Percentiles rank a stretch among this genome's conserved stretches.
Conservation (phyloP, 2,329 filamentous ascomycete species). For the Thermoascus crustaceus region DNA sequence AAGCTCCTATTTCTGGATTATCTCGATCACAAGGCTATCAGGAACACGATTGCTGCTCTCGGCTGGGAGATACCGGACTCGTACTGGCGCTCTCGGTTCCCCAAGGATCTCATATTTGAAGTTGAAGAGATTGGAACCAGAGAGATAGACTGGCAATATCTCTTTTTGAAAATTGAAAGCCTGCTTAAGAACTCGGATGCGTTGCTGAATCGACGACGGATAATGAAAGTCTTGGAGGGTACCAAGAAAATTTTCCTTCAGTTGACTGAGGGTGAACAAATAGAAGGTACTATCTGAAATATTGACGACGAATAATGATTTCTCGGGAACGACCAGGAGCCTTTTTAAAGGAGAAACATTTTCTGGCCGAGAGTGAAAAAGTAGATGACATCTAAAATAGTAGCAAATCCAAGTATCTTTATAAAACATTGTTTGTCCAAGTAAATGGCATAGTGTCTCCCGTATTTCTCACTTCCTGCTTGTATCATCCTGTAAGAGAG, state of each 20-base stretch:
- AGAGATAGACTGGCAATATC: conserved; percentile 1
- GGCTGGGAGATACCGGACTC: not conserved
- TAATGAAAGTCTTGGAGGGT: conserved; percentile 2
- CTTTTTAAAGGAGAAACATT: too few relatives aligned
- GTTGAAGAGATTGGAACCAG: not conserved
- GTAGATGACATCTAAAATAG: too few relatives aligned
- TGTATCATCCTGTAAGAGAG: too few relatives aligned
- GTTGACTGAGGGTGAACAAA: too few relatives aligned
- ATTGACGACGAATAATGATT: too few relatives aligned
- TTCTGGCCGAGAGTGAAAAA: too few relatives aligned
- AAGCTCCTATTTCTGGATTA: not conserved
- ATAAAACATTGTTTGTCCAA: too few relatives aligned
- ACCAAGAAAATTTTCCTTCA: not conserved
- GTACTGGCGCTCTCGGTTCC: conserved; percentile 4
- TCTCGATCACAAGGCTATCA: not conserved
- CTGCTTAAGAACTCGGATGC: not conserved
- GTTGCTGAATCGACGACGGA: conserved; percentile 3
- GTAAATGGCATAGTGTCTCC: too few relatives aligned
- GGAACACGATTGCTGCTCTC: not conserved
- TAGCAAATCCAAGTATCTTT: too few relatives aligned
- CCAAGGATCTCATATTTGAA: conserved; percentile 1
- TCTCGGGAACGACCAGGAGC: too few relatives aligned
- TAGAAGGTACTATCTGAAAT: too few relatives aligned
- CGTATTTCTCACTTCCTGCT: too few relatives aligned
- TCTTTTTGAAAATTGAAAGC: not conserved